Evolutionary conservation across 352 stramenopile genomes (phyloP).

Genomic region (Phytopythium sindhum): DNA sequence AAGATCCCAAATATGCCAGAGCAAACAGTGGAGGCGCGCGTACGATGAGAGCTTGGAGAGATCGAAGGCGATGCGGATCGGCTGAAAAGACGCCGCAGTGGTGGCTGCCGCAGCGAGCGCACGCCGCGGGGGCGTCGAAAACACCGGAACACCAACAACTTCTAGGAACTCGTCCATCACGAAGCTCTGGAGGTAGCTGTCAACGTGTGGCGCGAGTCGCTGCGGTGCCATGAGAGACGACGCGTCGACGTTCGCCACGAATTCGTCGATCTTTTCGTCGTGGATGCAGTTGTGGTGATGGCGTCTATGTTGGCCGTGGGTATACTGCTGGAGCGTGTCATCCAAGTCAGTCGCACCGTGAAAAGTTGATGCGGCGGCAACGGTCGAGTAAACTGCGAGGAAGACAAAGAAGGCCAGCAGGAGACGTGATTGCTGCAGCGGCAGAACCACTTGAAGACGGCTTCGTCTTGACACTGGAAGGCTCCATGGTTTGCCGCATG

Average conservation of each 20-base stretch:
- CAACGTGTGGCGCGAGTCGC: conserved; percentile 14
- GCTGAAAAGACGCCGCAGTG: conserved; percentile 40
- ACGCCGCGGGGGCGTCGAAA: conserved; percentile 13
- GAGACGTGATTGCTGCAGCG: neutral
- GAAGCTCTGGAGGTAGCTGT: conserved; percentile 14
- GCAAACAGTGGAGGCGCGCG: neutral
- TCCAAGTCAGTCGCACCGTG: neutral
- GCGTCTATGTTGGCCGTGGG: conserved; percentile 1
- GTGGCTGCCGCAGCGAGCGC: conserved; percentile 22
- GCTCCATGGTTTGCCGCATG: neutral
- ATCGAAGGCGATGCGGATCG: conserved; percentile 76
- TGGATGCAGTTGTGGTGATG: conserved; percentile 68
- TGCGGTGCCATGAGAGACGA: conserved; percentile 34
- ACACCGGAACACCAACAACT: conserved; percentile 25
- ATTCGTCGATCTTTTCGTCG: conserved; percentile 54
- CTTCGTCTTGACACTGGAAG: neutral
- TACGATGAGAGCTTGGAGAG: conserved; percentile 68
- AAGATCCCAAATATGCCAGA: neutral
- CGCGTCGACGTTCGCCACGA: conserved; percentile 39
- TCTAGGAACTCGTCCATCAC: conserved; percentile 42
- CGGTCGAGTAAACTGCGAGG: neutral
- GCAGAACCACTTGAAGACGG: too few relatives aligned
- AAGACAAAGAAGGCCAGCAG: neutral
- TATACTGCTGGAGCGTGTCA: neutral
- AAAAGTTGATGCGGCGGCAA: neutral